These are phyloP conservation scores for Lactifluus piperatus DNA, from an alignment of 768 basidiomycete genomes.

Conservation along the genomic window DNA sequence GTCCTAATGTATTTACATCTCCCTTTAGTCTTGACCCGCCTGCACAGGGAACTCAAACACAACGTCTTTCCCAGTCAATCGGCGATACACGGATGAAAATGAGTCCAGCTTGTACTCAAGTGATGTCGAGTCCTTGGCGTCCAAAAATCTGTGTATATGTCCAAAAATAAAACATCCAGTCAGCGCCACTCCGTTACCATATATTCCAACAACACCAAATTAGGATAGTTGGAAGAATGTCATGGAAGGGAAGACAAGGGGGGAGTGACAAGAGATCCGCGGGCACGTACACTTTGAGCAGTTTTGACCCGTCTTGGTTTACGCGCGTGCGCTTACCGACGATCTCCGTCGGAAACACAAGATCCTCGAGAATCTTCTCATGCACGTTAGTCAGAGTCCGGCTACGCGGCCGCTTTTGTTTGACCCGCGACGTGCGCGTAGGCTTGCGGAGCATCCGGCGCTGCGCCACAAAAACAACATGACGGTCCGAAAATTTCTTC, in stretches of 20 bases:
- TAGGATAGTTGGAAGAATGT: not conserved
- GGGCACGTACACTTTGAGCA: conserved; percentile 88
- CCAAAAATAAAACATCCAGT: not conserved
- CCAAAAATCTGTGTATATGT: conserved; percentile 63
- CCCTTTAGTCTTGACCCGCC: conserved; percentile 49
- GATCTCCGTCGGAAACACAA: conserved; percentile 98
- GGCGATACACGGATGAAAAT: conserved; percentile 94
- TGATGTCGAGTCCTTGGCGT: conserved; percentile 95
- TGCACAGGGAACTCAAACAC: conserved; percentile 86
- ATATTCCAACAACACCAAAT: not conserved
- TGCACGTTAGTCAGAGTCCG: conserved; percentile 96
- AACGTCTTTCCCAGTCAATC: conserved; percentile 94
- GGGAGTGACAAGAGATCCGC: conserved; percentile 5
- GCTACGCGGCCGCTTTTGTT: conserved; percentile 94
- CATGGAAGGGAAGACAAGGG: not conserved
- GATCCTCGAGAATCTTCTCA: conserved; percentile 97
- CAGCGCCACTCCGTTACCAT: not conserved
- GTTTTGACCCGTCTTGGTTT: conserved; percentile 86
- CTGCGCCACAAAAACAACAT: conserved; percentile 98
- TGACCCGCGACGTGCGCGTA: conserved; percentile 83
- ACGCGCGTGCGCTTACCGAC: conserved; percentile 97
- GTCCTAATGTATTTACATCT: conserved; percentile 13
- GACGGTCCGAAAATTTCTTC: conserved; percentile 99
- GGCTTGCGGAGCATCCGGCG: conserved; percentile 98
- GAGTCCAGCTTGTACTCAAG: conserved; percentile 99